phyloP scores from a whole-genome alignment of 2,329 filamentous ascomycete species.

The Penicillium rolfsii region DNA sequence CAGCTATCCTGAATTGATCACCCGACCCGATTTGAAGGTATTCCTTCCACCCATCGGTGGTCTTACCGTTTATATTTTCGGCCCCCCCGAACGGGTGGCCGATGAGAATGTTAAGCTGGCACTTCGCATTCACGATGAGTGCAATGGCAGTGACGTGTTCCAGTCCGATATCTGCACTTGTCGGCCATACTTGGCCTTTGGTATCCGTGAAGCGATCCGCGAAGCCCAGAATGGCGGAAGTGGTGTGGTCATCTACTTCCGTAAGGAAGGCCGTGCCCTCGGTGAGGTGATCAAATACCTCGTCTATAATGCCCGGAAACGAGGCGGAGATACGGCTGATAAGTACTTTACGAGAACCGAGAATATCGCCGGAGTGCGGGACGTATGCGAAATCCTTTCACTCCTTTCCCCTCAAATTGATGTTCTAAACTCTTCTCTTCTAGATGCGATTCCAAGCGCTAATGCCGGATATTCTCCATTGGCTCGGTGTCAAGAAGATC shows the following conservation, averaged over 20 bases:
- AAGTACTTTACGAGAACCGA: slow-evolving; percentile 94
- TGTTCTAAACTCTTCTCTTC: slow-evolving; percentile 17
- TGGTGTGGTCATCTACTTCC: slow-evolving; percentile 97
- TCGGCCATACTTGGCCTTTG: slow-evolving; percentile 87
- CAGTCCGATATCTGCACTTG: slow-evolving; percentile 98
- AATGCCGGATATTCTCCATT: slow-evolving; percentile 97
- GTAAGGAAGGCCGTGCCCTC: slow-evolving; percentile 91
- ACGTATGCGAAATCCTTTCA: slow-evolving; percentile 42
- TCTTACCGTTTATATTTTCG: slow-evolving; percentile 95
- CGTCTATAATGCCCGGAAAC: slow-evolving; percentile 62
- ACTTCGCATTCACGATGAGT: slow-evolving; percentile 83
- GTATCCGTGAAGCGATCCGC: slow-evolving; percentile 95
- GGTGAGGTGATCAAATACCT: slow-evolving; percentile 91
- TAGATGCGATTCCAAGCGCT: slow-evolving; percentile 96
- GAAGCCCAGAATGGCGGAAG: slow-evolving; percentile 93
- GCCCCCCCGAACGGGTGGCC: slow-evolving; percentile 90
- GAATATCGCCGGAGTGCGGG: slow-evolving; percentile 95
- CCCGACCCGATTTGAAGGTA: slow-evolving; percentile 88
- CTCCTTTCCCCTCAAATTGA: not conserved
- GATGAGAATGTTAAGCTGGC: slow-evolving; percentile 80
- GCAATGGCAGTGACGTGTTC: slow-evolving; percentile 97
- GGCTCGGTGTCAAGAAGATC: slow-evolving; percentile 98
- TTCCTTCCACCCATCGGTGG: slow-evolving; percentile 96
- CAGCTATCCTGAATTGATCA: slow-evolving; percentile 95
- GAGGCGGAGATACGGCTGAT: slow-evolving; percentile 43